phyloP scores from a whole-genome alignment of 805 yeast species.

The Schizosaccharomyces osmophilus region DNA sequence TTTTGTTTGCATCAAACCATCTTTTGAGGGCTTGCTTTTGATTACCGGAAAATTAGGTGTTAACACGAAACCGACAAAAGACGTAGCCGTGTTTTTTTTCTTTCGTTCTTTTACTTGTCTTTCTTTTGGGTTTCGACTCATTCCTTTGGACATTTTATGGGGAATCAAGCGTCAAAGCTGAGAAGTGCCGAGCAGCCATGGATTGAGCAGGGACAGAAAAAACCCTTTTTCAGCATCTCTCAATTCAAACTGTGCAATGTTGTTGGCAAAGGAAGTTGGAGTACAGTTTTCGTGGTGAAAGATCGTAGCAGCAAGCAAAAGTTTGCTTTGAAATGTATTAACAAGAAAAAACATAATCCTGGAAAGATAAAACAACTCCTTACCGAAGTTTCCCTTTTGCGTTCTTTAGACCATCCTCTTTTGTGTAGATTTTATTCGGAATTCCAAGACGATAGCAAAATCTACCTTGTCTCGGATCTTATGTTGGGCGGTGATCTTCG shows the following conservation, averaged over 20 bases:
- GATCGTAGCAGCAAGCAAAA: neutral
- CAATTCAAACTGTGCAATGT: neutral
- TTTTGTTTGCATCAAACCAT: no score
- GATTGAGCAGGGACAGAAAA: neutral
- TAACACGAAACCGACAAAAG: no score
- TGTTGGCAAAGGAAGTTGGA: neutral
- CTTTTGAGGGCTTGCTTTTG: no score
- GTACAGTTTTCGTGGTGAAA: neutral
- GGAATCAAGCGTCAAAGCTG: no score
- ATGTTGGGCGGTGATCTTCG: conserved; percentile 14
- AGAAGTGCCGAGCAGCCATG: no score
- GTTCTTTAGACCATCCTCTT: neutral
- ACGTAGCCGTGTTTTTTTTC: no score
- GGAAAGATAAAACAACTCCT: neutral
- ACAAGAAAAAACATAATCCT: neutral
- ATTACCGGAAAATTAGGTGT: no score
- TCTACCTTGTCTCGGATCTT: conserved; percentile 8
- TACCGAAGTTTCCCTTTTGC: neutral
- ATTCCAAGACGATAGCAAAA: neutral
- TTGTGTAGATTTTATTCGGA: neutral
- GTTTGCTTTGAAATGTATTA: neutral
- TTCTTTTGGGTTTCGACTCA: no score
- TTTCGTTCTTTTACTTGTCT: no score
- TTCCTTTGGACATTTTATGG: no score
- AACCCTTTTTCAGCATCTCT: neutral